Percentiles rank a stretch among this genome's conserved stretches.
These are phyloP conservation scores for Mycosarcoma mackinlayi DNA, from an alignment of 1,284 basidiomycete genomes.

Conservation along the genomic window DNA sequence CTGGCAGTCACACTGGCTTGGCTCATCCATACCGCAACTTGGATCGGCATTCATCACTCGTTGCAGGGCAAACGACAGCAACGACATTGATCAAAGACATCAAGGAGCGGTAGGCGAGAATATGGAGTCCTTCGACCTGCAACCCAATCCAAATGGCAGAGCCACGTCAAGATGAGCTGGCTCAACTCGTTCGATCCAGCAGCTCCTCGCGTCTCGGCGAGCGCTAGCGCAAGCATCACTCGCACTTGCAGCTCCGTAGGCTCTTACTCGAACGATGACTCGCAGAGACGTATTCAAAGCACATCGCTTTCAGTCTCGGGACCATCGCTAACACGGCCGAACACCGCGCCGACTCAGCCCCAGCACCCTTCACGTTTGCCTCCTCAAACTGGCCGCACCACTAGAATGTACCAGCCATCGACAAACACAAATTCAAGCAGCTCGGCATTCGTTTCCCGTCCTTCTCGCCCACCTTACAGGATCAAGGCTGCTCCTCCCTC, in stretches of 20 bases:
- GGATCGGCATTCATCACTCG: too few species aligned
- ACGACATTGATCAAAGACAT: too few species aligned
- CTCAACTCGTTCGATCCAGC: slow-evolving; percentile 42
- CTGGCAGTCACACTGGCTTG: too few species aligned
- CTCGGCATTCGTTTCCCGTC: slow-evolving; percentile 2
- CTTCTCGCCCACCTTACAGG: slow-evolving; percentile 11
- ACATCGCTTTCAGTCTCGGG: slow-evolving; percentile 1
- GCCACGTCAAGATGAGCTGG: slow-evolving; percentile 49
- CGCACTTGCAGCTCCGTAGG: background rate
- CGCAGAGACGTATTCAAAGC: background rate
- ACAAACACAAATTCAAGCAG: background rate
- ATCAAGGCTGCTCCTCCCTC: slow-evolving; percentile 29
- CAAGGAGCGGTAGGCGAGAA: background rate
- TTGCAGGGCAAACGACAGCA: too few species aligned
- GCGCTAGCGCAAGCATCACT: background rate
- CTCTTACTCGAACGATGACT: background rate
- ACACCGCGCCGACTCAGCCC: background rate
- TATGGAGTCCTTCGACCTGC: background rate
- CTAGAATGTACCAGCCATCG: background rate
- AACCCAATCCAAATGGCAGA: background rate
- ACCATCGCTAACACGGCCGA: slow-evolving; percentile 4
- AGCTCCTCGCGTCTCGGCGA: slow-evolving; percentile 10
- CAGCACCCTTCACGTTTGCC: background rate
- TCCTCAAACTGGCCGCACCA: slow-evolving; percentile 10
- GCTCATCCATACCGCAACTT: too few species aligned